Evolutionary conservation across 2,329 filamentous ascomycete genomes (phyloP).

Genomic region (Emydomyces testavorans): DNA sequence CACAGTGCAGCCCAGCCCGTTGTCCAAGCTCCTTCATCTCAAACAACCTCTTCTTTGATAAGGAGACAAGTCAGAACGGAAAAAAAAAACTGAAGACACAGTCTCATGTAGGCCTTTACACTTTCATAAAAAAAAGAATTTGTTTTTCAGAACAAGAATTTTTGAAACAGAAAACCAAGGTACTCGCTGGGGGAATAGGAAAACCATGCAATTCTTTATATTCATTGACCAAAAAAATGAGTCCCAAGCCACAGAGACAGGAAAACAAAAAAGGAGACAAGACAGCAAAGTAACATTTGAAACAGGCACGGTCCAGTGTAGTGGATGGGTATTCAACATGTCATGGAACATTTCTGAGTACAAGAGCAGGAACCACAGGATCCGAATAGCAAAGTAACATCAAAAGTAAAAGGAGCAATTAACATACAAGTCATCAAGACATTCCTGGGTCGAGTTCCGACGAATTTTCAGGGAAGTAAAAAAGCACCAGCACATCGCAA

Average conservation of each 20-base stretch:
- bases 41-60: not conserved
- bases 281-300: not conserved
- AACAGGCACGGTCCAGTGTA: not conserved
- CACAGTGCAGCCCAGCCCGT: too few relatives aligned
- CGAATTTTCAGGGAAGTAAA: not conserved
- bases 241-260: not conserved
- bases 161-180: not conserved
- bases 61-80: not conserved
- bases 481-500: not conserved
- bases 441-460: not conserved
- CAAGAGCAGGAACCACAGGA: not conserved
- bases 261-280: not conserved
- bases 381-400: not conserved
- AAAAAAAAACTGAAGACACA: not conserved
- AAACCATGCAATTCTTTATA: slow-evolving; percentile 9
- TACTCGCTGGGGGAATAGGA: slow-evolving; percentile 1
- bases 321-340: slow-evolving; percentile 9
- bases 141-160: not conserved
- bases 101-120: slow-evolving; percentile 4
- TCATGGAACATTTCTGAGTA: slow-evolving; percentile 1
- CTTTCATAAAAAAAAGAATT: too few relatives aligned
- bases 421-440: slow-evolving; percentile 3
- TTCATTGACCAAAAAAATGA: not conserved
- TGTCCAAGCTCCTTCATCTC: too few relatives aligned
- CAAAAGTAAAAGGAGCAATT: not conserved